These are phyloP conservation scores for Sugiyamaella japonica DNA, from an alignment of 1,139 yeast genomes.

Conservation along the genomic window DNA sequence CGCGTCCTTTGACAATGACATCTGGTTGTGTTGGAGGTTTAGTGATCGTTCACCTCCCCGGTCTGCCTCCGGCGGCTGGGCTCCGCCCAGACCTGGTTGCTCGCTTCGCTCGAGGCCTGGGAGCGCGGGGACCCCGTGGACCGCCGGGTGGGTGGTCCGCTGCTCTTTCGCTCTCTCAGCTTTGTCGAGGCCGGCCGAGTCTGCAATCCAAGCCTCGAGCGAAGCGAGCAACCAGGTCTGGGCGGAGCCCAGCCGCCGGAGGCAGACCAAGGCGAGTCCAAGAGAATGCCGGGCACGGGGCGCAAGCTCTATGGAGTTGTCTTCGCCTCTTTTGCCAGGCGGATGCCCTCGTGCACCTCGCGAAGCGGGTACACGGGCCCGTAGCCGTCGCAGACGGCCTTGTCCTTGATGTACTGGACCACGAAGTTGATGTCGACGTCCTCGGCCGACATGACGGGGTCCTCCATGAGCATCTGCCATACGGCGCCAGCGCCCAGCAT, in stretches of 20 bases:
- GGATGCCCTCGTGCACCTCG: slow-evolving; percentile 31
- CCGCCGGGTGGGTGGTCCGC: no score
- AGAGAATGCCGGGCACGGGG: no score
- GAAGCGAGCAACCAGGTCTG: not conserved
- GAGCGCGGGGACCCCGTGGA: not conserved
- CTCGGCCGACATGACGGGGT: slow-evolving; percentile 45
- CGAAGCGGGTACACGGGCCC: slow-evolving; percentile 68
- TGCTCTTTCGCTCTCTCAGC: no score
- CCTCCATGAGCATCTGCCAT: slow-evolving; percentile 62
- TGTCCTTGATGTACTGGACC: slow-evolving; percentile 60
- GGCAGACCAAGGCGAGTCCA: no score
- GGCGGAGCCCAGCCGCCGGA: not conserved
- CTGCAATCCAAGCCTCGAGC: not conserved
- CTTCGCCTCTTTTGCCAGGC: slow-evolving; percentile 22
- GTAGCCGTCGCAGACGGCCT: slow-evolving; percentile 74
- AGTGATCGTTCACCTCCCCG: no score
- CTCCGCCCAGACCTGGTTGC: not conserved
- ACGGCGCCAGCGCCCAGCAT: slow-evolving; percentile 74
- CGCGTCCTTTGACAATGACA: slow-evolving; percentile 35
- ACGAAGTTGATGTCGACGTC: slow-evolving; percentile 56
- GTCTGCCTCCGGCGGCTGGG: not conserved
- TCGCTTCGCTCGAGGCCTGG: not conserved
- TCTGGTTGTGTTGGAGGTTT: no score
- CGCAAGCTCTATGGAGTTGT: no score
- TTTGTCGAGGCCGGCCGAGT: no score